A percentile compares a stretch with the other conserved stretches of the same genome.
phyloP scores from a whole-genome alignment of 768 basidiomycete species.

The Cubamyces lactineus region DNA sequence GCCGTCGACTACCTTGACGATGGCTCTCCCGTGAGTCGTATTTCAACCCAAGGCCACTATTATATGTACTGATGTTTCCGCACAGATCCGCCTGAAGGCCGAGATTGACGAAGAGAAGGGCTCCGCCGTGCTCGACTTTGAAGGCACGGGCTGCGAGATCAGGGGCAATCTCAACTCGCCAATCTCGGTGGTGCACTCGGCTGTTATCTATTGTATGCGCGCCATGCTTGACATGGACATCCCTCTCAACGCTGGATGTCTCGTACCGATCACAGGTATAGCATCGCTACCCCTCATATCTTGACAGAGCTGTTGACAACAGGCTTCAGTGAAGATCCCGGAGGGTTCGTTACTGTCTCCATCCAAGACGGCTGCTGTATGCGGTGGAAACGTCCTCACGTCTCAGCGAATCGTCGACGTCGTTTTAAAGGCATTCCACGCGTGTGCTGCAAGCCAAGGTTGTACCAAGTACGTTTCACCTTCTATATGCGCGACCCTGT shows the following conservation, averaged over 20 bases:
- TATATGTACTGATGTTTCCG: not conserved
- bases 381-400: conserved; percentile 90
- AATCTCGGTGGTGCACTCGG: conserved; percentile 83
- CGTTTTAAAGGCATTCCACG: conserved; percentile 89
- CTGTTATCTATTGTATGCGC: conserved; percentile 88
- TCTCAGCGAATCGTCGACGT: conserved; percentile 95
- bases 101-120: conserved; percentile 76
- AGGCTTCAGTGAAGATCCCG: conserved; percentile 70
- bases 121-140: conserved; percentile 84
- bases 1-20: conserved; percentile 88
- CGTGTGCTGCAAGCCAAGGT: conserved; percentile 90
- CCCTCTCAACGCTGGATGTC: conserved; percentile 91
- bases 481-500: not conserved
- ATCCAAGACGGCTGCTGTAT: conserved; percentile 86
- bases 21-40: conserved; percentile 68
- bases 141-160: conserved; percentile 81
- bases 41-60: not conserved
- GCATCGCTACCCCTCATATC: conserved; percentile 12
- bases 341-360: conserved; percentile 78
- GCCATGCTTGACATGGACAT: conserved; percentile 86
- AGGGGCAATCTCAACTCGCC: conserved; percentile 86
- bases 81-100: conserved; percentile 72
- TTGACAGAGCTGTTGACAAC: conserved; percentile 21
- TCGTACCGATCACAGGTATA: conserved; percentile 81
- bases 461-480: conserved; percentile 75